These are phyloP conservation scores for Syncephalis plumigaleata DNA, from an alignment of 371 early-diverging fungal species.

Conservation along the genomic window DNA sequence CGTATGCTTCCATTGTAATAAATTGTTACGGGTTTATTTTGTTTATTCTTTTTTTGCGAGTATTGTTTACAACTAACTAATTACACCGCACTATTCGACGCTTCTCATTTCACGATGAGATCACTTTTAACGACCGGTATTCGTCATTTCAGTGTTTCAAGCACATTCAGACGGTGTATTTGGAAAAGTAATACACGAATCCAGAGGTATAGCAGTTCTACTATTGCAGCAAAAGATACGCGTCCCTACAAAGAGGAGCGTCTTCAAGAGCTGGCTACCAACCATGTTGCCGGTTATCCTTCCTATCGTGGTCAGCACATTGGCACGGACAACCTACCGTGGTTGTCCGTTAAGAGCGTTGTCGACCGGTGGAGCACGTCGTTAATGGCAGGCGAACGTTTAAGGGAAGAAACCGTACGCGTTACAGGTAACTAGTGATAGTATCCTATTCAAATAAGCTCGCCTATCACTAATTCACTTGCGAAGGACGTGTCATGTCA, in stretches of 20 bases:
- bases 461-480: neutral
- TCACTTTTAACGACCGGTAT: too few relatives aligned
- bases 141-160: too few relatives aligned
- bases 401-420: neutral
- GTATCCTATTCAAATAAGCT: neutral
- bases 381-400: neutral
- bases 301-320: neutral
- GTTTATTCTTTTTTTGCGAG: too few relatives aligned
- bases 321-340: neutral
- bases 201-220: too few relatives aligned
- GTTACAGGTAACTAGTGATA: neutral
- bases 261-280: neutral
- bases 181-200: too few relatives aligned
- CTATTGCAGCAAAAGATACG: neutral
- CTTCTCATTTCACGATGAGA: too few relatives aligned
- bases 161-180: too few relatives aligned
- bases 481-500: neutral
- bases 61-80: too few relatives aligned
- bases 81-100: too few relatives aligned
- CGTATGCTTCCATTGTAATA: too few relatives aligned
- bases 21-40: too few relatives aligned
- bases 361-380: neutral
- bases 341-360: neutral
- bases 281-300: neutral
- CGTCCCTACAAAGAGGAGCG: slow-evolving; percentile 1